Conservation (phyloP, 805 yeast genomes). For the Teunomyces cretensis region DNA sequence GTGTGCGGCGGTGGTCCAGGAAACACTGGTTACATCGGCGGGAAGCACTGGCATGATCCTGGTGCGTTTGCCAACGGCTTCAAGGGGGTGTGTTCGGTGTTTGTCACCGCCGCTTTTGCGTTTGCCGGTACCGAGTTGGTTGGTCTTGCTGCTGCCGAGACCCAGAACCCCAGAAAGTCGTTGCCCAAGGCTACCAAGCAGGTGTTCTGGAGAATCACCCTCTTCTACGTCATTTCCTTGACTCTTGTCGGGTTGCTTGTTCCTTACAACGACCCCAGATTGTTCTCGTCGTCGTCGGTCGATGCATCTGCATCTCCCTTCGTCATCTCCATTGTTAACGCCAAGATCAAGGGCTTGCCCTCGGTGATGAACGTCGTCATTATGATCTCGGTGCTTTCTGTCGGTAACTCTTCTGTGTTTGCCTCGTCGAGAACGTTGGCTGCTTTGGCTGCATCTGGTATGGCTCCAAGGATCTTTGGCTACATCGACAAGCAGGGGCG, state of each 20-base stretch:
- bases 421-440: conserved; percentile 70
- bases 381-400: conserved; percentile 66
- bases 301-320: conserved; percentile 73
- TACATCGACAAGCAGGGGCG: conserved; percentile 78
- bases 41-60: conserved; percentile 58
- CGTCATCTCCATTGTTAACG: conserved; percentile 68
- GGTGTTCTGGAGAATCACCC: conserved; percentile 76
- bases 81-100: conserved; percentile 71
- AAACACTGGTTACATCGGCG: conserved; percentile 55
- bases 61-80: conserved; percentile 68
- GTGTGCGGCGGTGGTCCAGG: conserved; percentile 59
- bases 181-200: conserved; percentile 77
- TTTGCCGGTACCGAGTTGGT: conserved; percentile 75
- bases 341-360: conserved; percentile 66
- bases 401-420: conserved; percentile 70
- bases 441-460: conserved; percentile 64
- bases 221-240: conserved; percentile 64
- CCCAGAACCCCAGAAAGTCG: conserved; percentile 62
- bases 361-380: conserved; percentile 71
- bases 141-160: conserved; percentile 77
- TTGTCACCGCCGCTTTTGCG: conserved; percentile 75
- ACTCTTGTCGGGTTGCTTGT: conserved; percentile 63
- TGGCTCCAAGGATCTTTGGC: conserved; percentile 59
- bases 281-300: conserved; percentile 48
- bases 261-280: conserved; percentile 55